Conservation (phyloP, 2,329 filamentous ascomycete species). For the Claviceps sp. region DNA sequence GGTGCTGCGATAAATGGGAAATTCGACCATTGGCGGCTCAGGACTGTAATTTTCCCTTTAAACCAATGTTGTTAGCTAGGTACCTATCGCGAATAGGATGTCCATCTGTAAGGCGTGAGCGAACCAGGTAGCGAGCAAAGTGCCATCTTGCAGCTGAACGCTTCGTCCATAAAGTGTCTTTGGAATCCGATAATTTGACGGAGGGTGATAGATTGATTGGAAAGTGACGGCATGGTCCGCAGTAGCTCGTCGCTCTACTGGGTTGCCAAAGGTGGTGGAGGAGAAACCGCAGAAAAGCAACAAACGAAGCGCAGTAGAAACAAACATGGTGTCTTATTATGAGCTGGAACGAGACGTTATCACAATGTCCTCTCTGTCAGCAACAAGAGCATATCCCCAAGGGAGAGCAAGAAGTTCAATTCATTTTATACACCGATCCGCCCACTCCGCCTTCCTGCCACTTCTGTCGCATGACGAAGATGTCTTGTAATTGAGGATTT, state of each 20-base stretch:
- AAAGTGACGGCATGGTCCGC: neutral
- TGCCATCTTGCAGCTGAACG: neutral
- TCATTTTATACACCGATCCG: neutral
- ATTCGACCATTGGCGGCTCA: neutral
- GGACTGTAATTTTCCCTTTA: neutral
- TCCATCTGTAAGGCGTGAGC: neutral
- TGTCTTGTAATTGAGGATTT: neutral
- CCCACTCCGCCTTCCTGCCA: neutral
- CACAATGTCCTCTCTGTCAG: neutral
- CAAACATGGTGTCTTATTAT: neutral
- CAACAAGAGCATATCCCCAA: neutral
- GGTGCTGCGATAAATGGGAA: neutral
- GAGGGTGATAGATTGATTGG: neutral
- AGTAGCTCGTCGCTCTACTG: neutral
- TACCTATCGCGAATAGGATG: too few species aligned
- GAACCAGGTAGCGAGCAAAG: neutral
- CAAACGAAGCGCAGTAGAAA: neutral
- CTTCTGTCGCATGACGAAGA: neutral
- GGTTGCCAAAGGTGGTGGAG: neutral
- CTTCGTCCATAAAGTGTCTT: neutral
- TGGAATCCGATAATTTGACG: neutral
- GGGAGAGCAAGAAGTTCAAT: neutral
- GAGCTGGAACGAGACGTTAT: too few species aligned
- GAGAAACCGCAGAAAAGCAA: neutral
- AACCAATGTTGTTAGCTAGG: neutral